These are phyloP conservation scores for Cystofilobasidium macerans DNA, from an alignment of 768 basidiomycete genomes.

Conservation along the genomic window DNA sequence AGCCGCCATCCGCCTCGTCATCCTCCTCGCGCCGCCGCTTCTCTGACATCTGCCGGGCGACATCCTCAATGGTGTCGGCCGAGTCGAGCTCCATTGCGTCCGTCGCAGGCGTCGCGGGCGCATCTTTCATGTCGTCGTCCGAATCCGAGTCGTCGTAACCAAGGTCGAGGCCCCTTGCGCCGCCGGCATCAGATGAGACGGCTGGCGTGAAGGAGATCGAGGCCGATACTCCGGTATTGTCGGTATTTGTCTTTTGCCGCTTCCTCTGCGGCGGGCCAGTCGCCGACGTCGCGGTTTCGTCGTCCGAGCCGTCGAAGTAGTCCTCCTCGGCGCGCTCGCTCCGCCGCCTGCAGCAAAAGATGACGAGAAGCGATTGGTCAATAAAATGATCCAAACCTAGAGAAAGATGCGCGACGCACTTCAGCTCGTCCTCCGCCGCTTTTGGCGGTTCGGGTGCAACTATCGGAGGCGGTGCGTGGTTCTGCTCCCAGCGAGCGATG, in stretches of 20 bases:
- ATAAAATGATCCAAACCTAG: neutral
- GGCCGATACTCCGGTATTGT: constrained; percentile 29
- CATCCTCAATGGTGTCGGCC: constrained; percentile 36
- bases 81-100: constrained; percentile 35
- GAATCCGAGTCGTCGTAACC: constrained; percentile 17
- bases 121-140: constrained; percentile 34
- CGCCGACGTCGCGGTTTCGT: constrained; percentile 45
- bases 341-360: constrained; percentile 30
- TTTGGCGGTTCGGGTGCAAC: constrained; percentile 42
- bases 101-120: constrained; percentile 36
- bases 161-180: constrained; percentile 14
- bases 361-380: neutral
- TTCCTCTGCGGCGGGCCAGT: constrained; percentile 33
- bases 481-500: constrained; percentile 64
- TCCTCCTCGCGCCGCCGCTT: constrained; percentile 58
- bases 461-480: constrained; percentile 51
- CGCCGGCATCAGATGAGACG: neutral
- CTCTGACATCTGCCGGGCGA: constrained; percentile 49
- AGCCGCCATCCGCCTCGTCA: constrained; percentile 48
- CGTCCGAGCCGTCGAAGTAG: constrained; percentile 84
- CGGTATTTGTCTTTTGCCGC: constrained; percentile 12
- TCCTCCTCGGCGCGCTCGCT: constrained; percentile 61
- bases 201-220: constrained; percentile 23
- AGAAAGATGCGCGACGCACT: constrained; percentile 41
- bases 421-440: constrained; percentile 43